Percentiles rank a stretch among this genome's conserved stretches.
phyloP scores from a whole-genome alignment of 2,329 filamentous ascomycete genomes.

The Aspergillus pseudonomiae region DNA sequence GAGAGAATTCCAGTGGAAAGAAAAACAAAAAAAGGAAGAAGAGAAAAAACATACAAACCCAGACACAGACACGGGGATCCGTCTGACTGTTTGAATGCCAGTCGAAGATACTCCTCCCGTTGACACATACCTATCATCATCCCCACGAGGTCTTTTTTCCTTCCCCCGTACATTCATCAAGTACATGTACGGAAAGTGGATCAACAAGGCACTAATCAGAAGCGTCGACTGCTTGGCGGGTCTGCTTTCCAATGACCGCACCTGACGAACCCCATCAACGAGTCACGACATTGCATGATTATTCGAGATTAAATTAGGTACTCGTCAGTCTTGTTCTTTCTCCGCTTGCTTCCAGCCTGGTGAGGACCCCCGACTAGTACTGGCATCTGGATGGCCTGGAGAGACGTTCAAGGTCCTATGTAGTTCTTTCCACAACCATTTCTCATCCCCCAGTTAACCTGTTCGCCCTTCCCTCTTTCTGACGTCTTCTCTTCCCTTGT shows the following conservation, averaged over 20 bases:
- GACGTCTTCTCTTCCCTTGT: not conserved
- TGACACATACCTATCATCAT: not conserved
- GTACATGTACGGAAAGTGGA: not conserved
- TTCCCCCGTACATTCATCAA: not conserved
- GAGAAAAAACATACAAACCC: not conserved
- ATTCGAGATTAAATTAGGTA: slow-evolving; percentile 5
- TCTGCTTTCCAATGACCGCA: slow-evolving; percentile 5
- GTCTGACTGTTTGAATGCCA: not conserved
- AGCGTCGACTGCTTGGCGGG: slow-evolving; percentile 2
- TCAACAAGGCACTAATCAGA: not conserved
- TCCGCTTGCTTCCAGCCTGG: not conserved
- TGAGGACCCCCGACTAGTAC: not conserved
- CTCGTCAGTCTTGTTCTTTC: not conserved
- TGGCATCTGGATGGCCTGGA: slow-evolving; percentile 3
- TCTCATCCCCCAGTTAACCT: not conserved
- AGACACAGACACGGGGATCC: not conserved
- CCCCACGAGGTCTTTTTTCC: not conserved
- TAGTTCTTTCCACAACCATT: not conserved
- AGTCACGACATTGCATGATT: slow-evolving; percentile 20
- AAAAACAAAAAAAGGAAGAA: not conserved
- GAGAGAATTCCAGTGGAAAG: not conserved
- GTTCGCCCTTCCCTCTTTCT: slow-evolving; percentile 2
- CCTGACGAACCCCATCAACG: slow-evolving; percentile 12
- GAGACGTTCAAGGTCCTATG: not conserved
- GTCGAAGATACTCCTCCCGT: not conserved